phyloP scores from a whole-genome alignment of 169 alveolate genomes.

The Plasmodium reichenowi region DNA sequence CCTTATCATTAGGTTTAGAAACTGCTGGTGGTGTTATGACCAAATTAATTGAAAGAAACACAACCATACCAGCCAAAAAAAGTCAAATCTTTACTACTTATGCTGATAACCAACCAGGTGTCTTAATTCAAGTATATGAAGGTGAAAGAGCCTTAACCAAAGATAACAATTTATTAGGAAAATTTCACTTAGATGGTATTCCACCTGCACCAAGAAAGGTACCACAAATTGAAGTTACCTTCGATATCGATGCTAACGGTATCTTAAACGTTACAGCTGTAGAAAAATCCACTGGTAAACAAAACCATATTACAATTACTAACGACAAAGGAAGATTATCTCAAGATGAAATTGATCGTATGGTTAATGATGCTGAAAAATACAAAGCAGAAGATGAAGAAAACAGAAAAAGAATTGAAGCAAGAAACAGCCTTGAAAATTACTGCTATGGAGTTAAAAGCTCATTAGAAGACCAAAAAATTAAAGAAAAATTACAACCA shows the following conservation, averaged over 20 bases:
- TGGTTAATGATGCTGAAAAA: slow-evolving; percentile 98
- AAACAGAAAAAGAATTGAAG: slow-evolving; percentile 92
- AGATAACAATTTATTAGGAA: slow-evolving; percentile 97
- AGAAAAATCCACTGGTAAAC: slow-evolving; percentile 96
- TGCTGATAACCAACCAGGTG: slow-evolving; percentile 97
- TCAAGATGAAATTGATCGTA: slow-evolving; percentile 95
- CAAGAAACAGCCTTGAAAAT: slow-evolving; percentile 94
- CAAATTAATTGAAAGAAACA: slow-evolving; percentile 93
- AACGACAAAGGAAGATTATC: slow-evolving; percentile 97
- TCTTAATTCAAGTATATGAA: slow-evolving; percentile 95
- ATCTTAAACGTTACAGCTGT: slow-evolving; percentile 96
- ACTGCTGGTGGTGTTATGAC: slow-evolving; percentile 97
- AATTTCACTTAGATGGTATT: slow-evolving; percentile 97
- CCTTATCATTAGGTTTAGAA: slow-evolving; percentile 95
- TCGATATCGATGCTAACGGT: slow-evolving; percentile 98
- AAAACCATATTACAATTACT: slow-evolving; percentile 96
- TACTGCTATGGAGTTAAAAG: slow-evolving; percentile 94
- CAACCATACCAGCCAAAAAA: slow-evolving; percentile 96
- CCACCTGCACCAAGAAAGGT: slow-evolving; percentile 99
- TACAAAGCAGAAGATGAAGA: slow-evolving; percentile 95
- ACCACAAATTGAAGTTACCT: slow-evolving; percentile 98
- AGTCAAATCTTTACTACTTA: slow-evolving; percentile 95
- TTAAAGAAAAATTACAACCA: slow-evolving; percentile 94
- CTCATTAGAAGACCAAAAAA: slow-evolving; percentile 93
- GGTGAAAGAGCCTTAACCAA: slow-evolving; percentile 98